Base-by-base conservation (phyloP, 768 basidiomycete genomes). In the Postia placenta region DNA sequence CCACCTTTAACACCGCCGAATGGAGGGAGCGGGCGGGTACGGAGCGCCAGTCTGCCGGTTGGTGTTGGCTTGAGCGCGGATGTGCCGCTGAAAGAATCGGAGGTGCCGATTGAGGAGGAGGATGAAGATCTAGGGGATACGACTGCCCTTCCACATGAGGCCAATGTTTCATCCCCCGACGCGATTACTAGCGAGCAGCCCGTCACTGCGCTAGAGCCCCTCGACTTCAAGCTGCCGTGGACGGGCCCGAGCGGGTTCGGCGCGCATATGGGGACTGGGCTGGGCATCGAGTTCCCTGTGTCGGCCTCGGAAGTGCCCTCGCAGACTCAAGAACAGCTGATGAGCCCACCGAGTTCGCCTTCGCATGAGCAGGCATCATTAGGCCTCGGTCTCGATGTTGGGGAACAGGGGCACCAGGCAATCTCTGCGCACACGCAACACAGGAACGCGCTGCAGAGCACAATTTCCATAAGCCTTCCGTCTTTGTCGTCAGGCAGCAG, bases 1-100 rank as follows among this genome's bases (percentile, higher is more conserved):
- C 60, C 63, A 37, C 63, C 63, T 20, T 56, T 54, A 47, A 60
- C 60, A 42, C 62, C 60, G 25, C 60, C 62, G 4, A 17, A 42
- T 28, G 26, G n/a, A 12, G 52, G 48, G 19, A 52, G 52, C 11
- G 46, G 49, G 5, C 54, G 53, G 15, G 33, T 39, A 27, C 39
- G 57, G 27, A 56, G 57, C 35, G 42, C 53, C 24, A 52, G 53
- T 22, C 35, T 55, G n/a, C 58, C 58, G 2, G 19, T 39, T 11
- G 52, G 49, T n/a, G 48, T 37, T 15, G 50, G 52, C 19, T 14
- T 50, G 28, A 47, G 40, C 17, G 50, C 52, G 15, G 51, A 55
- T 45, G 44, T 50, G 28, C 42, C 44, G n/a, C 35, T 14, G 33
- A 14, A 17, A 5, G 47, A 50, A 44, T n/a, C 42, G 35, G 42